phyloP scores from a whole-genome alignment of 257 asterid species.

The Primulina eburnea region DNA sequence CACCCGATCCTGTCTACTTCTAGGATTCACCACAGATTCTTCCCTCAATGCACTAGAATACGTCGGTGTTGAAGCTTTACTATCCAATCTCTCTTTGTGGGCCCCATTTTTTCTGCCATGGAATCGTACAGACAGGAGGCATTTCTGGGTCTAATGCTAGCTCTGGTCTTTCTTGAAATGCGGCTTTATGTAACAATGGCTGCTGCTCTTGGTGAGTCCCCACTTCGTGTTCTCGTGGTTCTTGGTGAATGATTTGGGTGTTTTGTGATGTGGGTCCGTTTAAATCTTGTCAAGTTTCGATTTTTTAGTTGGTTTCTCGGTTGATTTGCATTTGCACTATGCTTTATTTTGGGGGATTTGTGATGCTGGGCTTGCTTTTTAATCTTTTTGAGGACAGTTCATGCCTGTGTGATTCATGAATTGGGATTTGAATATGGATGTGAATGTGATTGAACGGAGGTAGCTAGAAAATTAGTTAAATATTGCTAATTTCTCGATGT shows the following conservation, averaged over 20 bases:
- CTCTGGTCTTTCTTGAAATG: conserved; percentile 36
- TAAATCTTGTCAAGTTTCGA: conserved; percentile 15
- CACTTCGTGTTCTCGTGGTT: background rate
- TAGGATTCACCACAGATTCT: conserved; percentile 3
- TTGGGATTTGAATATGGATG: background rate
- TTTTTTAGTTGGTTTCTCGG: conserved; percentile 5
- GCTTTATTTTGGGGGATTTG: conserved; percentile 15
- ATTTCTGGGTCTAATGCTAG: conserved; percentile 34
- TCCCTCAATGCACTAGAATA: conserved; percentile 27
- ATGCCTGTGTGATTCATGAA: conserved; percentile 24
- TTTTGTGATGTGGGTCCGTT: conserved; percentile 9
- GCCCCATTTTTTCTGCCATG: conserved; percentile 40
- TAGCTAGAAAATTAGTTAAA: background rate
- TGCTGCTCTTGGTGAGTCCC: conserved; percentile 50
- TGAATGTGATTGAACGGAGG: background rate
- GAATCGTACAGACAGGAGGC: conserved; percentile 33
- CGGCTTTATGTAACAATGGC: conserved; percentile 35
- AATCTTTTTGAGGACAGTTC: conserved; percentile 21
- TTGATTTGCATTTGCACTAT: conserved; percentile 22
- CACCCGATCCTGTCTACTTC: background rate
- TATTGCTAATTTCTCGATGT: conserved; percentile 12
- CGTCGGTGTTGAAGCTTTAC: conserved; percentile 29
- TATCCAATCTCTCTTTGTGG: conserved; percentile 16
- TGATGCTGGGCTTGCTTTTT: background rate
- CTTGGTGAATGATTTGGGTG: conserved; percentile 18